Conservation (phyloP, 352 stramenopile genomes). For the Phytophthora vignae region DNA sequence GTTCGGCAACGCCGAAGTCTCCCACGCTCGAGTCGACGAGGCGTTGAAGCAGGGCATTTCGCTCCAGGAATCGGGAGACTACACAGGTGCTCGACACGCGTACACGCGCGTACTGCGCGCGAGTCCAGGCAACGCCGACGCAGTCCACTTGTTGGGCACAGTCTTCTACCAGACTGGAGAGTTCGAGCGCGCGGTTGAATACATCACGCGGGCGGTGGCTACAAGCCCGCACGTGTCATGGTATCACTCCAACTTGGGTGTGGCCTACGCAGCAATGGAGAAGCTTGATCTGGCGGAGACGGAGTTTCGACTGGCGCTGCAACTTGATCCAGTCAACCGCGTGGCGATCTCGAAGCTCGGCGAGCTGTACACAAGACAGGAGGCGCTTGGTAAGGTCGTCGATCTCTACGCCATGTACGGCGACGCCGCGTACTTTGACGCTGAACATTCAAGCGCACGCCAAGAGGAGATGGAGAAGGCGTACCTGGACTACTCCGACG, state of each 20-base stretch:
- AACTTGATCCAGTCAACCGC: constrained; percentile 27
- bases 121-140: constrained; percentile 42
- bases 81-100: constrained; percentile 36
- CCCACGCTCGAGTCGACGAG: constrained; percentile 15
- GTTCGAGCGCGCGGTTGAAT: constrained; percentile 17
- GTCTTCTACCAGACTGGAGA: constrained; percentile 35
- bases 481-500: constrained; percentile 55
- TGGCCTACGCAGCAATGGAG: constrained; percentile 21
- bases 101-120: constrained; percentile 52
- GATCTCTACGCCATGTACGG: constrained; percentile 39
- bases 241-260: constrained; percentile 44
- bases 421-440: constrained; percentile 16
- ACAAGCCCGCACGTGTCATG: constrained; percentile 33
- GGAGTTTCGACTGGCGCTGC: constrained; percentile 27
- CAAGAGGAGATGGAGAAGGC: constrained; percentile 39
- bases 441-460: neutral
- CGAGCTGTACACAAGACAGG: constrained; percentile 24
- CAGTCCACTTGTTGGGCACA: constrained; percentile 59
- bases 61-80: constrained; percentile 38
- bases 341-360: constrained; percentile 30
- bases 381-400: constrained; percentile 33
- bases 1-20: constrained; percentile 6
- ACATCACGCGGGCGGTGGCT: constrained; percentile 32
- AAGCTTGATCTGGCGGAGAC: constrained; percentile 21
- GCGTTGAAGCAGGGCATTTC: constrained; percentile 36